Conservation (phyloP, 495 filamentous ascomycete genomes). For the Sordaria brevicollis region DNA sequence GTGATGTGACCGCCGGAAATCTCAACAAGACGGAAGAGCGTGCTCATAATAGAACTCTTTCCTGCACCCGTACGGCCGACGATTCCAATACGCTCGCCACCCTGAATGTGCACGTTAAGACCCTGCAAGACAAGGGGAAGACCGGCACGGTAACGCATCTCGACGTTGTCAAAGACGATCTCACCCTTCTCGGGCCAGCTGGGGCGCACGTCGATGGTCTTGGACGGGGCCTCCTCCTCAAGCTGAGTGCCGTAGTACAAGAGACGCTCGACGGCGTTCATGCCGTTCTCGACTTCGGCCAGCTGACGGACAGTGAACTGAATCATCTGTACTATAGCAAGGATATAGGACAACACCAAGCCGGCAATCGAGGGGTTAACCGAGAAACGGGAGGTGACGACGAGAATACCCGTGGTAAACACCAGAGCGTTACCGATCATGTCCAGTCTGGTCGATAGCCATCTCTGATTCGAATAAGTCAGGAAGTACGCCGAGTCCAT, state of each 20-base stretch:
- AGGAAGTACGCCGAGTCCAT: conserved; percentile 94
- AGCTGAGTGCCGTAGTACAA: conserved; percentile 81
- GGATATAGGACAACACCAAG: conserved; percentile 82
- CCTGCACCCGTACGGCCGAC: conserved; percentile 91
- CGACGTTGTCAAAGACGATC: conserved; percentile 72
- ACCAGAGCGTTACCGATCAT: conserved; percentile 71
- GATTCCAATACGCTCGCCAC: conserved; percentile 86
- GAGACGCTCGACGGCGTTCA: conserved; percentile 94
- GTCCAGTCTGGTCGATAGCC: conserved; percentile 79
- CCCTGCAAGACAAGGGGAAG: conserved; percentile 78
- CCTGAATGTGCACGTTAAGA: conserved; percentile 63
- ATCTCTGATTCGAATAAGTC: conserved; percentile 88
- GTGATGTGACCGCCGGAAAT: conserved; percentile 72
- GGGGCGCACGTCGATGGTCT: conserved; percentile 53
- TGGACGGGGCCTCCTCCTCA: conserved; percentile 78
- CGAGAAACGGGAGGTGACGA: conserved; percentile 86
- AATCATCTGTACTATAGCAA: conserved; percentile 90
- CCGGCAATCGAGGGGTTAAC: conserved; percentile 78
- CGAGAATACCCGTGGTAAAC: conserved; percentile 78
- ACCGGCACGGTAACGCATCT: conserved; percentile 82
- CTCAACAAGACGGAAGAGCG: conserved; percentile 84
- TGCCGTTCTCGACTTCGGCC: conserved; percentile 93
- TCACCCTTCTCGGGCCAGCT: conserved; percentile 78
- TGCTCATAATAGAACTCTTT: conserved; percentile 90
- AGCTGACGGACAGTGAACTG: conserved; percentile 92